Evolutionary conservation across 2,329 filamentous ascomycete species (phyloP), one percentile per base, ranked within the genome.

Genomic region (Aspergillus sclerotialis): DNA sequence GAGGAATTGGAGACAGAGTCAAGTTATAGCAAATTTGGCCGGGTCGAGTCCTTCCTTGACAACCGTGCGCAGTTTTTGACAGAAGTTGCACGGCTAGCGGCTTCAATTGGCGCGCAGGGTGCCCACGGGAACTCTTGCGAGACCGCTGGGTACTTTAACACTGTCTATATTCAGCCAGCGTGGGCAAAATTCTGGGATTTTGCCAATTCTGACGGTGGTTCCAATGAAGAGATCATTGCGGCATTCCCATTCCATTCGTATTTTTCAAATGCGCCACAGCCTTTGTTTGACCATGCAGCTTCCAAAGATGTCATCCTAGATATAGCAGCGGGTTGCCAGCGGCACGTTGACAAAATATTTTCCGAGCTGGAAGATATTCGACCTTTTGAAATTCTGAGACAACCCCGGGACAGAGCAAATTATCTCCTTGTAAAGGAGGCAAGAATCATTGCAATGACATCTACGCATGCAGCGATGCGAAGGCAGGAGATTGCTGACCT

Each of bases 401-500:
- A 83, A 36, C 84, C 89, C 44, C 80, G 84, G 23, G 92, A 98
- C 58, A 95, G 93, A 65, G 84, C 89, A 33, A 96, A 96, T 60
- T 98, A 98, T 54, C 77, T 98, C 5, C 75, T 98, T 21, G 83
- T 88, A 5, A 95, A 88, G 52, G 90, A 96, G 63, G 93, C 93
- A n/a, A 82, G 92, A 23, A 92, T 98, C 43, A 82, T 98, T 45
- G 93, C 92, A 38, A 98, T 98, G 93, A 98, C 92, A 12, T 93
- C 89, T 4, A 98, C 93, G 0, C 92, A 98, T 60, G 93, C 92
- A 4, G 92, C 92, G 1, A 98, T 98, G 75, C 80, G 88, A 41
- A 75, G 90, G 43, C 80, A 86, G 43, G 90, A 96, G 52, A 96
- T 98, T 49, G 83, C 87, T 1, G 74, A 77, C 11, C 73, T 96